A percentile compares a stretch with the other conserved stretches of the same genome.
Conservation (phyloP, 176 grass and related monocot species). For the Avena eriantha region DNA sequence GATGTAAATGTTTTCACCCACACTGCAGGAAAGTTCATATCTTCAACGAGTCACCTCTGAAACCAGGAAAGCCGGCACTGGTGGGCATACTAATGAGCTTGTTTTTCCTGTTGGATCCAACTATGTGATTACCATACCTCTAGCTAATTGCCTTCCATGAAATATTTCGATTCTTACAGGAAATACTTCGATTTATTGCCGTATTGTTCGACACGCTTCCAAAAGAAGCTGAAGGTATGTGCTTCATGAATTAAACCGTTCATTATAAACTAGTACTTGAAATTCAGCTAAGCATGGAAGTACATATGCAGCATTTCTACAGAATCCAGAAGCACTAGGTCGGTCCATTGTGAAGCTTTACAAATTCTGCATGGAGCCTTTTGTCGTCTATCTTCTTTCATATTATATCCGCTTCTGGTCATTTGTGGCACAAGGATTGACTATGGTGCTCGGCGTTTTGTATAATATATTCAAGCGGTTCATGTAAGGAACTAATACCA, state of each 20-base stretch:
- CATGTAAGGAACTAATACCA: constrained; percentile 45
- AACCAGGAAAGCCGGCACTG: constrained; percentile 61
- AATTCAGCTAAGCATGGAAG: constrained; percentile 35
- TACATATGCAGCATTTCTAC: constrained; percentile 69
- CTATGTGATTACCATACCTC: constrained; percentile 29
- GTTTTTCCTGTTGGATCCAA: constrained; percentile 18
- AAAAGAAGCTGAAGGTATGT: constrained; percentile 61
- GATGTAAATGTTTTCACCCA: constrained; percentile 22
- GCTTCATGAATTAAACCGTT: constrained; percentile 22
- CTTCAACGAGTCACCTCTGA: constrained; percentile 73
- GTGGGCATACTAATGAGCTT: constrained; percentile 47
- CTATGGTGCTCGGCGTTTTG: constrained; percentile 42
- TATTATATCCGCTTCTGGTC: constrained; percentile 62
- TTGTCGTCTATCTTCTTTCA: constrained; percentile 61
- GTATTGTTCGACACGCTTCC: constrained; percentile 67
- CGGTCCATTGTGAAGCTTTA: constrained; percentile 52
- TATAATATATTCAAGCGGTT: constrained; percentile 51
- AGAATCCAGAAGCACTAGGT: constrained; percentile 53
- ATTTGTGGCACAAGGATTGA: constrained; percentile 46
- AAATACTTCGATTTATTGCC: constrained; percentile 58
- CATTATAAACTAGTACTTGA: constrained; percentile 28
- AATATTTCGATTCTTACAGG: constrained; percentile 63
- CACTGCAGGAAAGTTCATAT: constrained; percentile 65
- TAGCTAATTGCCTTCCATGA: constrained; percentile 32
- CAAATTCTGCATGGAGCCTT: constrained; percentile 51